phyloP scores from a whole-genome alignment of 768 basidiomycete species.

The Hypholoma sublateritium region DNA sequence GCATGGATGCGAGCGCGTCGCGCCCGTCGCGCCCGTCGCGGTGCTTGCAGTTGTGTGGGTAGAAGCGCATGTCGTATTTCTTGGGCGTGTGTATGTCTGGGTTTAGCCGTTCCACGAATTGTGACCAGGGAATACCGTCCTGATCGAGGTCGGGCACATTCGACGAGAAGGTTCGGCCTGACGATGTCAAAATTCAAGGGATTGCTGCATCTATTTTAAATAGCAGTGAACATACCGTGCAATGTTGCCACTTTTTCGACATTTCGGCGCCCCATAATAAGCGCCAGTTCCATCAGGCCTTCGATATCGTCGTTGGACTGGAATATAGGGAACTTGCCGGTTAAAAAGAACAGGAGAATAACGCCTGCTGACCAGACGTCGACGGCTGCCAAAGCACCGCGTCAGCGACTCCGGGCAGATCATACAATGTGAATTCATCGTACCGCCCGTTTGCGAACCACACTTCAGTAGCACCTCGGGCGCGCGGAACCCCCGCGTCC shows the following conservation, averaged over 20 bases:
- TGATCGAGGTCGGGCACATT: constrained; percentile 80
- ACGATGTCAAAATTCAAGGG: neutral
- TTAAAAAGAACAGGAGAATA: constrained; percentile 90
- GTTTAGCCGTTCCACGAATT: constrained; percentile 78
- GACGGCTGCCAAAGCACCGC: constrained; percentile 58
- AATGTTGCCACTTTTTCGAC: constrained; percentile 87
- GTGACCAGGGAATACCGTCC: constrained; percentile 67
- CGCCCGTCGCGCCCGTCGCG: constrained; percentile 24
- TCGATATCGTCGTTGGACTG: constrained; percentile 93
- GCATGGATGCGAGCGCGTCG: constrained; percentile 7
- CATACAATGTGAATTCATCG: constrained; percentile 22
- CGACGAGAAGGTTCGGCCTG: constrained; percentile 88
- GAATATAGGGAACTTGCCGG: constrained; percentile 91
- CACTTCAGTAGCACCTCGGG: constrained; percentile 97
- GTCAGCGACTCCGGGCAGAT: neutral
- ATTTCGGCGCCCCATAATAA: constrained; percentile 76
- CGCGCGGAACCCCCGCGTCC: constrained; percentile 94
- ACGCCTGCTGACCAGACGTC: constrained; percentile 96
- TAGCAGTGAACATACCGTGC: constrained; percentile 63
- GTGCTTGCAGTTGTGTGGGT: constrained; percentile 47
- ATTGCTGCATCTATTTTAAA: neutral
- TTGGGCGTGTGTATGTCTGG: constrained; percentile 60
- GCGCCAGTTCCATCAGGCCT: constrained; percentile 92
- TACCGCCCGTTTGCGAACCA: constrained; percentile 88
- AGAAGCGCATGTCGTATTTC: constrained; percentile 49